A percentile compares a stretch with the other conserved stretches of the same genome.
phyloP scores from a whole-genome alignment of 345 rosid species.

The Eucalyptus brandiana region DNA sequence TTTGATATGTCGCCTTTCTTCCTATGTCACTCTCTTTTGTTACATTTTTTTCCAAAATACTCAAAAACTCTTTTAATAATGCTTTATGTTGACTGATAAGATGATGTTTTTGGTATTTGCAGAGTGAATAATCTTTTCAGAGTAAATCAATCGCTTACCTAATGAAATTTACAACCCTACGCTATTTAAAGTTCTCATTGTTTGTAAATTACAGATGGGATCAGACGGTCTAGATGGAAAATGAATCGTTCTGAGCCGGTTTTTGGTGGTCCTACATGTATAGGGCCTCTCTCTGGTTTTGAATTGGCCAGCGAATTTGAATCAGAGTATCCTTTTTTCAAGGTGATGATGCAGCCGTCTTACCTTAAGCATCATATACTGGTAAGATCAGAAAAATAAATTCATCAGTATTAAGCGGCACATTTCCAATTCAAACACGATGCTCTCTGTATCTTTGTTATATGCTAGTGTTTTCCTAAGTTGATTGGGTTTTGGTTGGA shows the following conservation, averaged over 20 bases:
- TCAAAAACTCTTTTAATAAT: background rate
- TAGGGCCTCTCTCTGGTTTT: background rate
- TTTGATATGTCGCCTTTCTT: background rate
- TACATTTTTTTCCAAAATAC: background rate
- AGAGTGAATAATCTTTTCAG: background rate
- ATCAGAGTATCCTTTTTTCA: background rate
- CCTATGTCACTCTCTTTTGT: background rate
- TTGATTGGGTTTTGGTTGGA: background rate
- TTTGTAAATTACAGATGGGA: background rate
- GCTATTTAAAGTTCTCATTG: background rate
- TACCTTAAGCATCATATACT: background rate
- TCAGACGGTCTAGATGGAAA: background rate
- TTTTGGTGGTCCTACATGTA: background rate
- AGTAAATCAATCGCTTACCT: background rate
- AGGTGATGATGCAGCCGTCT: background rate
- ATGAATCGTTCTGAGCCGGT: background rate
- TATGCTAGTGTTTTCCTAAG: background rate
- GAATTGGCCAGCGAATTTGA: background rate
- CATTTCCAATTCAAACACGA: background rate
- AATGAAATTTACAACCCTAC: background rate
- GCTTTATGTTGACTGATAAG: background rate
- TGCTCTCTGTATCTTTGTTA: background rate
- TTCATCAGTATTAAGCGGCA: background rate
- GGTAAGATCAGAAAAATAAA: background rate
- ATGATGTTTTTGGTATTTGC: background rate